Base-by-base conservation (phyloP, 2,329 filamentous ascomycete species). In the Fusarium sp. region DNA sequence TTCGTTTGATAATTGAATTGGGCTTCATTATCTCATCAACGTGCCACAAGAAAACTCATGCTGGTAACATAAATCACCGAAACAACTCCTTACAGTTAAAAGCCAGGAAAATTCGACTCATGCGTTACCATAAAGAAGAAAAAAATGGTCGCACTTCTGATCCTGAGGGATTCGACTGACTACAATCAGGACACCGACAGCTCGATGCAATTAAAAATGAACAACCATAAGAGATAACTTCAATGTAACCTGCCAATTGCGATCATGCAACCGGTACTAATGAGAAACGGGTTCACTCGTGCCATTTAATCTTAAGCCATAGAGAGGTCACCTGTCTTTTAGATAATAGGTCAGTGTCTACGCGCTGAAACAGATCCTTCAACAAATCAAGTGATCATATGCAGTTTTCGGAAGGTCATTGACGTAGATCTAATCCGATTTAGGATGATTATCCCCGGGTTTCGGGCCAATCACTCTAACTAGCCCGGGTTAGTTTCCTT, bases 351-450 rank as follows among this genome's bases (percentile, higher is more conserved):
- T 27, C 26, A 10, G 13, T 18, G 8, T 49, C 14, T 50, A 27
- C 17, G 20, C n/a, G 17, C 41, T 38, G 42, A 57, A 38, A 38
- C 41, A 50, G 26, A 37, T 23, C 14, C 15, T 57, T 35, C n/a
- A 50, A 15, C 54, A 50, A 50, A 50, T 57, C 54, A 50, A 50
- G 32, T 57, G 54, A 57, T 42, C 42, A 23, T 45, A 17, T 11
- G 2, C 6, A 35, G 26, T 20, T 17, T 27, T 37, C 44, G 23
- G 30, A 57, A 57, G 41, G 30, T 57, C 27, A 49, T 32, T n/a
- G 30, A 26, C 30, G 27, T n/a, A 20, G n/a, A 7, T 4, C 54
- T 35, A 57, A 33, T 33, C 54, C 41, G 7, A 10, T 49, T 57
- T 35, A 17, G 53, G 23, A 30, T 23, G 26, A 49, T 26, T 8